These are phyloP conservation scores for Yamadazyma dendronema DNA, from an alignment of 1,139 yeast genomes.

Conservation along the genomic window DNA sequence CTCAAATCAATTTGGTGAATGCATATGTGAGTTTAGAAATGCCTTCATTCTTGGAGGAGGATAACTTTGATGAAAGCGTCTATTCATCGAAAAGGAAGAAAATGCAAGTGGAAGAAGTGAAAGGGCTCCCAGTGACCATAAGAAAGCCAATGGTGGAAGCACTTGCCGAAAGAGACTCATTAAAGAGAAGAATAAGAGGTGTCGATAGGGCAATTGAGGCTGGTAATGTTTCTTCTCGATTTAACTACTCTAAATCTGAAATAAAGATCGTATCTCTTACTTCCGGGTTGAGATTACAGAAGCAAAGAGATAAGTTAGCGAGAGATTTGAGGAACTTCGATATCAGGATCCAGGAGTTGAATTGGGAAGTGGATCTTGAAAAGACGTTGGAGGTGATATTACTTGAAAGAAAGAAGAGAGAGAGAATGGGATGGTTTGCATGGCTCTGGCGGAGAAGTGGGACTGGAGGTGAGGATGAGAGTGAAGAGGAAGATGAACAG, in stretches of 20 bases:
- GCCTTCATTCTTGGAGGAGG: conserved; percentile 10
- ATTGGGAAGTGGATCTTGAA: conserved; percentile 15
- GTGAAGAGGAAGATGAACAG: background rate
- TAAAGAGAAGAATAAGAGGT: conserved; percentile 10
- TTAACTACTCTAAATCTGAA: conserved; percentile 16
- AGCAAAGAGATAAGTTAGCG: conserved; percentile 10
- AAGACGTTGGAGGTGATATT: conserved; percentile 8
- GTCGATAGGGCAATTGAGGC: conserved; percentile 4
- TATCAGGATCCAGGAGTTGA: conserved; percentile 16
- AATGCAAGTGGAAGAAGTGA: conserved; percentile 2
- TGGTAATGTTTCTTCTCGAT: conserved; percentile 9
- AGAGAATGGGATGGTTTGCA: background rate
- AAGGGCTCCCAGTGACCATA: conserved; percentile 3
- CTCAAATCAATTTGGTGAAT: conserved; percentile 15
- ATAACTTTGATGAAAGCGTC: conserved; percentile 2
- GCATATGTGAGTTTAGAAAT: conserved; percentile 8
- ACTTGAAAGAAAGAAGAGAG: conserved; percentile 5
- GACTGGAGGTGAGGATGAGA: background rate
- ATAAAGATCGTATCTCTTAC: conserved; percentile 14
- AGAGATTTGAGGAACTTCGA: conserved; percentile 13
- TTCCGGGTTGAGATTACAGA: conserved; percentile 9
- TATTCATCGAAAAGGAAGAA: conserved; percentile 3
- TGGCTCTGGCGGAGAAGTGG: background rate
- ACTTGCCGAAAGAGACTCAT: conserved; percentile 15
- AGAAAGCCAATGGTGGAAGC: conserved; percentile 16